These are phyloP conservation scores for Decorospora gaudefroyi DNA, from an alignment of 2,329 filamentous ascomycete genomes.

Conservation along the genomic window DNA sequence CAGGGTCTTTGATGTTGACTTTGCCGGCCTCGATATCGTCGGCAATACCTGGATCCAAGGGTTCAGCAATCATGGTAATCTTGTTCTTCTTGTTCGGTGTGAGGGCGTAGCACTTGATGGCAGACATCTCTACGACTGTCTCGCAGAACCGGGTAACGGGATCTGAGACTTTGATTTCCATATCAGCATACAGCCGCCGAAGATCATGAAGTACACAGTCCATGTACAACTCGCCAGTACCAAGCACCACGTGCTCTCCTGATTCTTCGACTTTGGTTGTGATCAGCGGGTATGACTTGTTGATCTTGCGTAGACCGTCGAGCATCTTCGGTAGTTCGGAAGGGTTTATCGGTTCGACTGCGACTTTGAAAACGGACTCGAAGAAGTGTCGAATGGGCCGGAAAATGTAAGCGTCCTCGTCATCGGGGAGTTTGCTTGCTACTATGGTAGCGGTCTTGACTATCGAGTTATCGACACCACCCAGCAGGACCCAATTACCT, in stretches of 20 bases:
- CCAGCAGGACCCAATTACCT: conserved; percentile 89
- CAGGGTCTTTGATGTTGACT: conserved; percentile 90
- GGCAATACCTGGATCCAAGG: conserved; percentile 90
- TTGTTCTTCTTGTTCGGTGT: conserved; percentile 99
- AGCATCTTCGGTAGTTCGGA: conserved; percentile 99
- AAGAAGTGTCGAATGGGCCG: conserved; percentile 91
- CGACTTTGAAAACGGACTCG: conserved; percentile 96
- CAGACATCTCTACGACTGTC: conserved; percentile 94
- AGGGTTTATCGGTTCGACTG: conserved; percentile 96
- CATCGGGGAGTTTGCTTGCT: conserved; percentile 75
- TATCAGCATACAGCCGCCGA: conserved; percentile 90
- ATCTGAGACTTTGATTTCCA: conserved; percentile 99
- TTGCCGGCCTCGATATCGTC: conserved; percentile 90
- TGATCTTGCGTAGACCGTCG: conserved; percentile 92
- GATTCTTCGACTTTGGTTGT: conserved; percentile 98
- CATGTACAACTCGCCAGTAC: conserved; percentile 99
- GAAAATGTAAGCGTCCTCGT: conserved; percentile 96
- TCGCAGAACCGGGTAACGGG: conserved; percentile 97
- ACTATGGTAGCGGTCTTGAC: conserved; percentile 96
- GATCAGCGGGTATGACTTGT: conserved; percentile 95
- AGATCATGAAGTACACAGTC: conserved; percentile 97
- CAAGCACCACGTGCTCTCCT: conserved; percentile 91
- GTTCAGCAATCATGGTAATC: conserved; percentile 97
- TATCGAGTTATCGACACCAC: conserved; percentile 95
- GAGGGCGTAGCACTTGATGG: conserved; percentile 96